Evolutionary conservation across 2,329 filamentous ascomycete genomes (phyloP), one percentile per base, ranked within the genome.

Genomic region (Acephala macrosclerotiorum): DNA sequence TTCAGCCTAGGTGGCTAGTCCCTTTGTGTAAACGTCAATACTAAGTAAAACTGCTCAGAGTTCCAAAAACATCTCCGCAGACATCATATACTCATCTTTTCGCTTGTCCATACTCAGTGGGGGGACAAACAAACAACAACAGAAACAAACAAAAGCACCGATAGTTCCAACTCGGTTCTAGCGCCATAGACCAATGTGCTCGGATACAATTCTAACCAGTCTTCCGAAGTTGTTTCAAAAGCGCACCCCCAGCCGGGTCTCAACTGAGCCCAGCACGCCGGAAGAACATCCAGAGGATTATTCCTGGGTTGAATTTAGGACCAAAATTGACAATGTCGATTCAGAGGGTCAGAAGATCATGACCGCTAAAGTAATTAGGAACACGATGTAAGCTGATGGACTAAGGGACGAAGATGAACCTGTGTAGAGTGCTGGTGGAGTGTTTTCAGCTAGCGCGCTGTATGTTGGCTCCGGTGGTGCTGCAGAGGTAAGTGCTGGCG

Each of bases 11-110:
- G 22, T 42, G 47, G 60, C 58, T 51, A 65, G 40, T 42, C 58
- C 36, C 58, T 59, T 51, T 40, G 58, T 57, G 60, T 56, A 53
- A 58, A 65, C 36, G 66, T 65, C 51, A 60, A 61, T 59, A 58
- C 33, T 57, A 63, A 65, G 26, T 59, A 68, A 60, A 65, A 58
- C 63, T 67, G 58, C 45, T 61, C 22, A 67, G 62, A 69, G 60
- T 67, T 66, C 63, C 67, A 69, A 69, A 69, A 67, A 64, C 62
- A 66, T 69, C 63, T 57, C 64, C 35, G 45, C 45, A 66, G 35
- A 69, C 60, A 69, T 69, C 61, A 58, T 36, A 67, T 33, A 64
- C 65, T 61, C 60, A 65, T 58, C 58, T 58, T 45, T 57, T 40
- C 63, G 45, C 29, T 61, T 42, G 53, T 55, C 38, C 47, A 29